Evolutionary conservation across 1,139 yeast species (phyloP).

Genomic region (Pneumocystis oryctolagi): DNA sequence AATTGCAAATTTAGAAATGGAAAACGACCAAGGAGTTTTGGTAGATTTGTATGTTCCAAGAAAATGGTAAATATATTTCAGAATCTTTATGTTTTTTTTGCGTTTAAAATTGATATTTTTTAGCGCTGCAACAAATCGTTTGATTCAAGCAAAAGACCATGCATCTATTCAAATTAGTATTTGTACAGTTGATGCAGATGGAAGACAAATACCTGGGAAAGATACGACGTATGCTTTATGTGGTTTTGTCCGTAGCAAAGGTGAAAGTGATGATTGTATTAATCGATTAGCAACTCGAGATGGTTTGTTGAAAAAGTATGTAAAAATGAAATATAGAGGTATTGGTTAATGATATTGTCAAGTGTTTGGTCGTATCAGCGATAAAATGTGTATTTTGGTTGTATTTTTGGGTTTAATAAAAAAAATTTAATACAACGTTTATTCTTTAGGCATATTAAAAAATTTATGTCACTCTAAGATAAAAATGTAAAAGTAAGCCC

Average conservation of each 20-base stretch:
- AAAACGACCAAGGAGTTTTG: constrained; percentile 99
- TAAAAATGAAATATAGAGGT: background rate
- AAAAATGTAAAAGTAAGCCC: too few relatives aligned
- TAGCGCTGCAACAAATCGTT: constrained; percentile 97
- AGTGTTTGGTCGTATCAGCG: background rate
- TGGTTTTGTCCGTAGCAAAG: constrained; percentile 84
- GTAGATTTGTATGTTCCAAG: constrained; percentile 99
- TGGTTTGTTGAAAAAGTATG: constrained; percentile 74
- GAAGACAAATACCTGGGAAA: constrained; percentile 85
- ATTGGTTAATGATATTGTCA: background rate
- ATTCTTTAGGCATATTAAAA: background rate
- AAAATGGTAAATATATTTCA: constrained; percentile 43
- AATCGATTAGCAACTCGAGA: constrained; percentile 99
- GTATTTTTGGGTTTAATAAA: background rate
- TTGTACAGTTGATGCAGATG: constrained; percentile 84
- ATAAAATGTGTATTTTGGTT: background rate
- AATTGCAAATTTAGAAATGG: constrained; percentile 51
- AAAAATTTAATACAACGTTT: background rate
- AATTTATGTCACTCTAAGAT: too few relatives aligned
- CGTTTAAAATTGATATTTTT: constrained; percentile 1
- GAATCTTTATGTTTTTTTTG: background rate
- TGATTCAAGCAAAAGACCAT: constrained; percentile 99
- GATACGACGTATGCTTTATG: constrained; percentile 91
- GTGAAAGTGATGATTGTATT: constrained; percentile 97
- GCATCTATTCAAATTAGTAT: constrained; percentile 91